Percentiles rank a stretch among this genome's conserved stretches.
Conservation (phyloP, 768 basidiomycete genomes). For the Trametes maxima region DNA sequence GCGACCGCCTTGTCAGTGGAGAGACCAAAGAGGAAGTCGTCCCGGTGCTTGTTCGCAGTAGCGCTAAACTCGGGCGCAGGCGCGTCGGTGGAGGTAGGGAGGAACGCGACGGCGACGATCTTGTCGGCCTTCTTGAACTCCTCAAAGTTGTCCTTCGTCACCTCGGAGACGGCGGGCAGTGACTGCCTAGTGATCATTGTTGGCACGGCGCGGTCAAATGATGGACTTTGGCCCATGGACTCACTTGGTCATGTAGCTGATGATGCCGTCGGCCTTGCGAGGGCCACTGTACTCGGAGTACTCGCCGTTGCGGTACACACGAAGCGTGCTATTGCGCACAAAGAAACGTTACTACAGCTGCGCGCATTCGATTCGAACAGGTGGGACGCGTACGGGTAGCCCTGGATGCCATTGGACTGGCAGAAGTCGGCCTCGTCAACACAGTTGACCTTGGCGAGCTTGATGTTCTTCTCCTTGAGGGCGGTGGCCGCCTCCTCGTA, state of each 20-base stretch:
- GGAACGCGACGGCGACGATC: constrained; percentile 87
- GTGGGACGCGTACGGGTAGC: constrained; percentile 78
- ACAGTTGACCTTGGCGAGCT: constrained; percentile 96
- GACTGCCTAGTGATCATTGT: constrained; percentile 65
- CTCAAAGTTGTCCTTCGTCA: constrained; percentile 73
- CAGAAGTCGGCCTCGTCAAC: constrained; percentile 94
- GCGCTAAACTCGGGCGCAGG: constrained; percentile 76
- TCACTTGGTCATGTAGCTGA: constrained; percentile 96
- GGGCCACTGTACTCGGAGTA: constrained; percentile 83
- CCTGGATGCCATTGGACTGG: constrained; percentile 82
- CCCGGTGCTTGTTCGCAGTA: constrained; percentile 85
- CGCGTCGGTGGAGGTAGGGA: constrained; percentile 68
- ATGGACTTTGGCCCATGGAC: constrained; percentile 29
- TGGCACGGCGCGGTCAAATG: constrained; percentile 12
- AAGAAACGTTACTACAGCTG: not conserved
- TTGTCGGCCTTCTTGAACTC: constrained; percentile 91
- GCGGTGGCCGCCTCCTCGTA: constrained; percentile 93
- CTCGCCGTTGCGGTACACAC: constrained; percentile 88
- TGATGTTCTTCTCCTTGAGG: constrained; percentile 88
- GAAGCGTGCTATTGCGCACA: constrained; percentile 62
- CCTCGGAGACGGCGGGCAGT: constrained; percentile 86
- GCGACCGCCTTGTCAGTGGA: constrained; percentile 71
- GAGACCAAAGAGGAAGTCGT: constrained; percentile 91
- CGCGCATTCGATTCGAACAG: not conserved
- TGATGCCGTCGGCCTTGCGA: constrained; percentile 92